Percentiles rank a stretch among this genome's conserved stretches.
Conservation (phyloP, 345 rosid genomes). For the Cochlearia excelsa region DNA sequence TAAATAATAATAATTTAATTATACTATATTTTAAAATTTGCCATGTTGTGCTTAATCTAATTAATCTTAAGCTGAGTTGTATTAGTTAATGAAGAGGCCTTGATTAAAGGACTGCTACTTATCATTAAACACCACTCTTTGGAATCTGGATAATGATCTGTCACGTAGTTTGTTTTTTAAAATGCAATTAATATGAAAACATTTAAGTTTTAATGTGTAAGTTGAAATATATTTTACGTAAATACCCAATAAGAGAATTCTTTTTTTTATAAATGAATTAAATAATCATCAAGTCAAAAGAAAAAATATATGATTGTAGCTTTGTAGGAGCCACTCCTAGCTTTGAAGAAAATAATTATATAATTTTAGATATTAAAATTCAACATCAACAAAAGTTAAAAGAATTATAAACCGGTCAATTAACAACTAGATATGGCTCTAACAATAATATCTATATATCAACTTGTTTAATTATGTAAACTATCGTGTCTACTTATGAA, state of each 20-base stretch:
- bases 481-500: no score
- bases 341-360: conserved; percentile 13
- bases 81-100: conserved; percentile 7
- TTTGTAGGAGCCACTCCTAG: conserved; percentile 11
- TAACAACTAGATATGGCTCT: no score
- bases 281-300: neutral
- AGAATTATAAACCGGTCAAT: no score
- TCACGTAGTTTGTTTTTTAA: conserved; percentile 4
- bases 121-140: conserved; percentile 6
- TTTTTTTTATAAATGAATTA: neutral
- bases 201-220: conserved; percentile 16
- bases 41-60: conserved; percentile 17
- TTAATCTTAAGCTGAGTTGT: conserved; percentile 31
- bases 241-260: conserved; percentile 14
- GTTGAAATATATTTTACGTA: conserved; percentile 22
- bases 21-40: neutral
- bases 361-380: neutral
- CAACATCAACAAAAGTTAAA: neutral
- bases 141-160: conserved; percentile 25
- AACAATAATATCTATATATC: no score
- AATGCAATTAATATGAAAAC: neutral
- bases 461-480: no score
- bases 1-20: conserved; percentile 3
- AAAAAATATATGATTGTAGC: neutral
- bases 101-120: conserved; percentile 27